These are phyloP conservation scores for Micromonas commoda DNA, from an alignment of 139 green algal genomes.

Conservation along the genomic window DNA sequence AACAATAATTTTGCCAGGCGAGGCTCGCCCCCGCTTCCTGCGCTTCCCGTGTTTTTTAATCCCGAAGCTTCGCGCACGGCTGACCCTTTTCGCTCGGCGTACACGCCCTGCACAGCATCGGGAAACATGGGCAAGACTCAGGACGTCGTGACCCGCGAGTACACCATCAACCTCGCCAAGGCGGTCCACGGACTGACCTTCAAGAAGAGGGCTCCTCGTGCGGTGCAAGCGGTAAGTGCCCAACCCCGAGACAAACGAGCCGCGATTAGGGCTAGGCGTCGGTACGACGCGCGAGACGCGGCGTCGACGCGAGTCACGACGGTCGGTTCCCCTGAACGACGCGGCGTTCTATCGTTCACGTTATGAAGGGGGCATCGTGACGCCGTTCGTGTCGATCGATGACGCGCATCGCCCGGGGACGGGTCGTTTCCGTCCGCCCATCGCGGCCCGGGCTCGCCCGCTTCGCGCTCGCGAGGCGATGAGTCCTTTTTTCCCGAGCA, in stretches of 20 bases:
- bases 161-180: constrained; percentile 99
- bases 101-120: constrained; percentile 21
- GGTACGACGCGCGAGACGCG: no score
- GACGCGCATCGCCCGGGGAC: no score
- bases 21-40: no score
- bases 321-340: background rate
- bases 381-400: no score
- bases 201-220: constrained; percentile 90
- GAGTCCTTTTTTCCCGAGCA: no score
- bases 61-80: background rate
- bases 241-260: no score
- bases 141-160: constrained; percentile 86
- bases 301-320: background rate
- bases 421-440: no score
- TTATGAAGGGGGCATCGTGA: background rate
- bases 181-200: constrained; percentile 82
- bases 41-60: no score
- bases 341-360: background rate
- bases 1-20: no score
- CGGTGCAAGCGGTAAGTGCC: constrained; percentile 66
- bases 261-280: no score
- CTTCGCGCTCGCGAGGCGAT: no score
- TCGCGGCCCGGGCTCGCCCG: no score
- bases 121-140: constrained; percentile 22
- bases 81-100: background rate